Conservation (phyloP, 1,139 yeast species). For the Dujonia santamariae region DNA sequence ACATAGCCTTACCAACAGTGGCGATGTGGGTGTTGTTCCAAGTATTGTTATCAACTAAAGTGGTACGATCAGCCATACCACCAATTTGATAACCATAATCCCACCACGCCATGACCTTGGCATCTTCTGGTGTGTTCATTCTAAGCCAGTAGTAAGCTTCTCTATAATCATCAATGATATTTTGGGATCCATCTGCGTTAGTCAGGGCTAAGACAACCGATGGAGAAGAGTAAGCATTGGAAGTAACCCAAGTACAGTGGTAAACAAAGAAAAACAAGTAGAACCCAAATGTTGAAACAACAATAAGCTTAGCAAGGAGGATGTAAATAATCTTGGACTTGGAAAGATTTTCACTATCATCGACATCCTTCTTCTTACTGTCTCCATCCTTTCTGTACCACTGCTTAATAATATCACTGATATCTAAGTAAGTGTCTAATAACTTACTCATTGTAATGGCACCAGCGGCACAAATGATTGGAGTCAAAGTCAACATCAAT, state of each 20-base stretch:
- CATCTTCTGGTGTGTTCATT: conserved; percentile 95
- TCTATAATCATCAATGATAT: conserved; percentile 92
- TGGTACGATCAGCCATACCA: conserved; percentile 99
- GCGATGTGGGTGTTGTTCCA: conserved; percentile 99
- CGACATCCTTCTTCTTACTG: conserved; percentile 6
- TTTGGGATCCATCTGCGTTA: conserved; percentile 80
- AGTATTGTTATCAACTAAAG: conserved; percentile 96
- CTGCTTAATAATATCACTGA: conserved; percentile 43
- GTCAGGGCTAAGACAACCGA: conserved; percentile 91
- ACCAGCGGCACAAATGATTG: conserved; percentile 86
- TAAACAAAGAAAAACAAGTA: conserved; percentile 81
- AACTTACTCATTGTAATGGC: conserved; percentile 85
- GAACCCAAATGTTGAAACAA: conserved; percentile 65
- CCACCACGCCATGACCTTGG: conserved; percentile 99
- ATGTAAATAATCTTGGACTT: conserved; percentile 26
- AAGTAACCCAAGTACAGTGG: conserved; percentile 98
- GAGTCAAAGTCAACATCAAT: conserved; percentile 94
- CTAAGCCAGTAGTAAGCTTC: conserved; percentile 99
- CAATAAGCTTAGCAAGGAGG: conserved; percentile 55
- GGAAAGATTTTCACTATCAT: conserved; percentile 9
- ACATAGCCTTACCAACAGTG: conserved; percentile 99
- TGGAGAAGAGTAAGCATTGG: conserved; percentile 94
- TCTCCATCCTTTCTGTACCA: conserved; percentile 4
- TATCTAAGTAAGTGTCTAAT: conserved; percentile 78
- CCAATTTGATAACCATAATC: conserved; percentile 99